phyloP scores from a whole-genome alignment of 1,139 yeast genomes.

The Pichia sp. region DNA sequence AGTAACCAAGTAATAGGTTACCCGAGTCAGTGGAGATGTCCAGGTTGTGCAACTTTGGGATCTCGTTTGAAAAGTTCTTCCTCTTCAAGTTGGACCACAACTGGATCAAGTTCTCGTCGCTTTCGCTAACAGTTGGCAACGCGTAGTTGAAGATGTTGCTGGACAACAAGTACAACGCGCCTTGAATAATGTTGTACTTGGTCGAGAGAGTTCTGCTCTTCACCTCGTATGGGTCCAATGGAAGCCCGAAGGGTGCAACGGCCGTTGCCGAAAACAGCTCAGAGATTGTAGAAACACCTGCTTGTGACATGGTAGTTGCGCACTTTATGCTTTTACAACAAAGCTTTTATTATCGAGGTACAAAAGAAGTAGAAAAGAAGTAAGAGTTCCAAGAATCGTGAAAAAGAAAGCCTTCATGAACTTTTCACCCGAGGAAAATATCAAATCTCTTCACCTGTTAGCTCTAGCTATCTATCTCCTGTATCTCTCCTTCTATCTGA shows the following conservation, averaged over 20 bases:
- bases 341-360: neutral
- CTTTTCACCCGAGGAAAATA: neutral
- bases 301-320: slow-evolving; percentile 13
- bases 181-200: slow-evolving; percentile 61
- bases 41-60: slow-evolving; percentile 56
- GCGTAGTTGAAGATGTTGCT: slow-evolving; percentile 68
- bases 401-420: neutral
- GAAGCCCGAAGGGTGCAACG: slow-evolving; percentile 53
- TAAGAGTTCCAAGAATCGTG: too few relatives aligned
- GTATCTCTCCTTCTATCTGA: neutral
- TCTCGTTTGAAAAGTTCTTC: slow-evolving; percentile 49
- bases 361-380: neutral
- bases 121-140: slow-evolving; percentile 35
- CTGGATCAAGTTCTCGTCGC: slow-evolving; percentile 54
- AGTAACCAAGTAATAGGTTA: slow-evolving; percentile 70
- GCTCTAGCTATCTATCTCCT: neutral
- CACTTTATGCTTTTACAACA: neutral
- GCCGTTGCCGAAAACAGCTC: slow-evolving; percentile 35
- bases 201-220: slow-evolving; percentile 52
- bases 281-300: slow-evolving; percentile 14
- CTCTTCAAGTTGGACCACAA: slow-evolving; percentile 58
- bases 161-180: slow-evolving; percentile 60
- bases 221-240: slow-evolving; percentile 52
- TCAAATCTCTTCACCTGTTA: neutral
- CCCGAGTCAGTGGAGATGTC: slow-evolving; percentile 87